Conservation (phyloP, 208 protist species). For the Naegleria lovaniensis region DNA sequence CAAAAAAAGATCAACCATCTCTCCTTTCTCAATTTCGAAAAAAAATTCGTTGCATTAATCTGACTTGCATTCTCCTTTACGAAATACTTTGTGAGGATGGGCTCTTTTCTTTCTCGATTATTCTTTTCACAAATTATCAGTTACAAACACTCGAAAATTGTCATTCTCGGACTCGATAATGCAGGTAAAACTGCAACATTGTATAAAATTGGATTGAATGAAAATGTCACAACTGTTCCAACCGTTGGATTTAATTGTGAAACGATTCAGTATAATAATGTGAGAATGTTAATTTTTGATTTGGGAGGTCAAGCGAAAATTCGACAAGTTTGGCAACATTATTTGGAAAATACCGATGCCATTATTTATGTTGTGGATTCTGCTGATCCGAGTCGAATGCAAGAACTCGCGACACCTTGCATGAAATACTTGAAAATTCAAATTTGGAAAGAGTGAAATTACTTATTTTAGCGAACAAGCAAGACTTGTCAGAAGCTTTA, state of each 20-base stretch:
- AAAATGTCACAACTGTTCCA: conserved; percentile 85
- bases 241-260: conserved; percentile 96
- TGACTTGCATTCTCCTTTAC: no score
- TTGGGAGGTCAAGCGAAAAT: conserved; percentile 80
- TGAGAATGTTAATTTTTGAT: conserved; percentile 74
- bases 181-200: conserved; percentile 90
- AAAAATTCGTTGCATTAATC: no score
- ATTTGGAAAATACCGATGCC: conserved; percentile 68
- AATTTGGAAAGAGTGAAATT: conserved; percentile 80
- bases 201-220: conserved; percentile 89
- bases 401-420: conserved; percentile 77
- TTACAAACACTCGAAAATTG: conserved; percentile 83
- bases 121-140: background rate
- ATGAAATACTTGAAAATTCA: conserved; percentile 78
- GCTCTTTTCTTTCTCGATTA: no score
- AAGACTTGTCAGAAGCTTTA: conserved; percentile 80
- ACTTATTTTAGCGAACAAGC: conserved; percentile 94
- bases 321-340: conserved; percentile 70
- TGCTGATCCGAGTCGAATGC: conserved; percentile 68
- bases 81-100: no score
- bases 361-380: conserved; percentile 84
- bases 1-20: no score
- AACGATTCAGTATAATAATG: conserved; percentile 92
- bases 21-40: no score
- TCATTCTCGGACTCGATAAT: conserved; percentile 92